Base-by-base conservation (phyloP, 495 filamentous ascomycete genomes). In the Xanthoparmelia taractica region DNA sequence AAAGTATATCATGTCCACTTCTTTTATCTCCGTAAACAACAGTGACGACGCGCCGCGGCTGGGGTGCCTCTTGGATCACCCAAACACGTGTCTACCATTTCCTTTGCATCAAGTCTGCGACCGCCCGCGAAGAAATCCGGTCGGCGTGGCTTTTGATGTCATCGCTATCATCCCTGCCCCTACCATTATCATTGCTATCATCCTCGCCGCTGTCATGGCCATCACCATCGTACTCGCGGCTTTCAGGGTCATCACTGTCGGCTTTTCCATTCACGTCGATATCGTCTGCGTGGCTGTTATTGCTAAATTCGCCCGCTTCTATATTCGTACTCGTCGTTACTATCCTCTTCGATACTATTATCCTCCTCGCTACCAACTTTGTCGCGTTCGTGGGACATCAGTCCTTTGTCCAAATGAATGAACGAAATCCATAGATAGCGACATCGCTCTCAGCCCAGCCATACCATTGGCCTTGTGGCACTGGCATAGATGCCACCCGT, bases 401-500 rank as follows among this genome's bases (percentile, higher is more conserved):
- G 25, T 8, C 59, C 17, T 34, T n/a, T 12, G 23, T 45, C 15
- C 17, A 23, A 54, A 18, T 4, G 45, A 54, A 4, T 10, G n/a
- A 1, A 54, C 11, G 31, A 61, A 48, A 36, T 61, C 59, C 59
- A n/a, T n/a, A n/a, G n/a, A 61, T 61, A 17, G 59, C 59, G 17
- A 18, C 27, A 29, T 61, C 59, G 45, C 59, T 61, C 13, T 56
- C 58, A 12, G 15, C 66, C 67, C 17, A 69, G 43, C 55, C 63
- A 69, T 37, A 67, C 60, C 20, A 52, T 34, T 20, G 55, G 56
- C 20, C 56, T n/a, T 7, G 23, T 65, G 15, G 67, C 66, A 27
- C 13, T 23, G 12, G 34, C 34, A 55, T 66, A 69, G 17, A 68
- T 69, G 12, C 15, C 37, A 7, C 67, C 20, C 68, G 64, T 68